Base-by-base conservation (phyloP, 441 rosid species). In the Gossypium davidsonii region DNA sequence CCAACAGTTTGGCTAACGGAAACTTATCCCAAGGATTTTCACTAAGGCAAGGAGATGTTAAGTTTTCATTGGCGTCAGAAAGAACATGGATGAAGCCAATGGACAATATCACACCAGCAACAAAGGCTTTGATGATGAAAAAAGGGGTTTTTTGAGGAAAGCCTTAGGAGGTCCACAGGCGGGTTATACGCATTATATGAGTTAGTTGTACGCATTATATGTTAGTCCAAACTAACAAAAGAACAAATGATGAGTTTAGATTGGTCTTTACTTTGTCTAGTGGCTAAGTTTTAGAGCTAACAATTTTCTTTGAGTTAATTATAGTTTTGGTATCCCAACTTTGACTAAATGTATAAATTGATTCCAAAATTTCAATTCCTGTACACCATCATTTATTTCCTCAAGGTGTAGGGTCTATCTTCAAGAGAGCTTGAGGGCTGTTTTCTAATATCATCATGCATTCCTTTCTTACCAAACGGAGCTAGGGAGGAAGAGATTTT, bases 1-100 rank as follows among this genome's bases (percentile, higher is more conserved):
- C 90, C 4, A 87, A 74, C 34, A 89, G 86, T 4, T 91, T 94
- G 0, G 92, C 73, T 72, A 91, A 87, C 0, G 91, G 90, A 67
- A 91, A 89, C 4, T 79, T 23, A n/a, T 60, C 82, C 92, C 91
- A 81, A 0, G 87, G 84, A 0, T 63, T 51, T 1, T 77, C 70
- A 1, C 56, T 20, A 7, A 91, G 79, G 73, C 91, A 84, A 3
- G 88, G 82, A 28, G 84, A 84, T 1, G 83, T 86, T 14, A 91
- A 70, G 71, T 55, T 81, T 23, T 88, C 85, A 61, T 76, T 82
- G 9, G 92, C 92, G 11, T 91, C 91, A 0, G 97, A 26, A 26
- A 26, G 31, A 26, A 26, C 31, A 26, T 26, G 31, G 94, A 28
- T 28, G 6, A 28, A 28, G 6, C 34, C 6, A 4, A 1, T 88